Percentiles rank a stretch among this genome's conserved stretches.
Evolutionary conservation across 495 filamentous ascomycete genomes (phyloP).

Genomic region (Penicillium pancosmium): DNA sequence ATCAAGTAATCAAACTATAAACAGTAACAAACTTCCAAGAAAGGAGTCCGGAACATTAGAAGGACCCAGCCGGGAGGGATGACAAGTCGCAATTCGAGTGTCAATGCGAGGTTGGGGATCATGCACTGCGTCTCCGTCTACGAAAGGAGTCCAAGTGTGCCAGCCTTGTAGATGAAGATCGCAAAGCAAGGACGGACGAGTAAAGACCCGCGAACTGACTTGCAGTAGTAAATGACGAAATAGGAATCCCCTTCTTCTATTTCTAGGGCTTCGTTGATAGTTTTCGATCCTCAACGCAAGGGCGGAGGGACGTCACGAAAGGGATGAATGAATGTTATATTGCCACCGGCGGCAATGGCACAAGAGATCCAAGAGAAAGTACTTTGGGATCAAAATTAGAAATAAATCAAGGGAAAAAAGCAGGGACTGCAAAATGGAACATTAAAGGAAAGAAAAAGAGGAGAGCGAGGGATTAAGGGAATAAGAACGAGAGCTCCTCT

Average conservation of each 20-base stretch:
- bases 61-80: constrained; percentile 18
- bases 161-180: constrained; percentile 27
- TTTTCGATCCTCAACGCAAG: constrained; percentile 2
- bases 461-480: constrained; percentile 9
- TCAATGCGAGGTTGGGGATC: constrained; percentile 19
- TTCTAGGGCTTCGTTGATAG: background rate
- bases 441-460: constrained; percentile 28
- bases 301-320: constrained; percentile 2
- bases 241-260: constrained; percentile 13
- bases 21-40: constrained; percentile 27
- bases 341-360: constrained; percentile 38
- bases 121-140: constrained; percentile 10
- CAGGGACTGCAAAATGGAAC: constrained; percentile 27
- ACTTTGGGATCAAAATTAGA: background rate
- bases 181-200: constrained; percentile 43
- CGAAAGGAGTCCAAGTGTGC: constrained; percentile 18
- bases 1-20: constrained; percentile 33
- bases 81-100: constrained; percentile 31
- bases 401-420: constrained; percentile 15
- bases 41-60: constrained; percentile 24
- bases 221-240: constrained; percentile 25
- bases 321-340: constrained; percentile 21
- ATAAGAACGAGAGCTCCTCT: constrained; percentile 26
- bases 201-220: constrained; percentile 18
- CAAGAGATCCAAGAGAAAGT: background rate